These are phyloP conservation scores for Geotrichum reessii DNA, from an alignment of 1,139 yeast species.

Conservation along the genomic window DNA sequence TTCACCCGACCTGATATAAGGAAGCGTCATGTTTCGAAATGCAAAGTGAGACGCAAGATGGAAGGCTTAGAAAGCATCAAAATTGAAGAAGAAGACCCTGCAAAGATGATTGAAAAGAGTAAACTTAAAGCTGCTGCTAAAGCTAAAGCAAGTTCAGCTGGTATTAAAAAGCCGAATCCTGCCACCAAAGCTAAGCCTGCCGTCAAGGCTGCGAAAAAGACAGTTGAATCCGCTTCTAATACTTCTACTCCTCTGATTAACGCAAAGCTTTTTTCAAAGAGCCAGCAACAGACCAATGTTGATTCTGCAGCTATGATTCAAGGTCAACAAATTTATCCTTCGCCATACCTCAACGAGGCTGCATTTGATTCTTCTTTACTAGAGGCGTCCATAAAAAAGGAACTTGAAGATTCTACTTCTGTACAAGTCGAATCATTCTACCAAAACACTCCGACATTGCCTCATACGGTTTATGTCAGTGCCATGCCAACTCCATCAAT, in stretches of 20 bases:
- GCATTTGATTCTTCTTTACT: conserved; percentile 5
- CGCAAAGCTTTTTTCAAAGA: not conserved
- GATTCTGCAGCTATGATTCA: not conserved
- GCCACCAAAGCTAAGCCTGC: not conserved
- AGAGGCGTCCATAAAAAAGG: conserved; percentile 2
- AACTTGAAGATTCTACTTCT: not conserved
- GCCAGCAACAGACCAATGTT: not conserved
- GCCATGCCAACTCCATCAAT: conserved; percentile 8
- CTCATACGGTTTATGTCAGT: conserved; percentile 2
- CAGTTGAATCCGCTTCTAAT: not conserved
- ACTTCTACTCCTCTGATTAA: not conserved
- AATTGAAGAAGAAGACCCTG: conserved; percentile 17
- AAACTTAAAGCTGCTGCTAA: conserved; percentile 8
- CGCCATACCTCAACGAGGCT: not conserved
- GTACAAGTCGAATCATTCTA: not conserved
- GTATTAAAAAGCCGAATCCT: not conserved
- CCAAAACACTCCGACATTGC: not conserved
- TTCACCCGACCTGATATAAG: conserved; percentile 32
- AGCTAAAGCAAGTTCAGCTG: not conserved
- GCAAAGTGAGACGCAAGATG: conserved; percentile 19
- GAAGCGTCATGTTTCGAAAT: conserved; percentile 28
- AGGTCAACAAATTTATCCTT: not conserved
- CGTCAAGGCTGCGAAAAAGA: not conserved
- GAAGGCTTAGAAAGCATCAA: conserved; percentile 15
- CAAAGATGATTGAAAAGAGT: conserved; percentile 11